Evolutionary conservation across 805 yeast species (phyloP).

Genomic region (Suhomyces faveliae): DNA sequence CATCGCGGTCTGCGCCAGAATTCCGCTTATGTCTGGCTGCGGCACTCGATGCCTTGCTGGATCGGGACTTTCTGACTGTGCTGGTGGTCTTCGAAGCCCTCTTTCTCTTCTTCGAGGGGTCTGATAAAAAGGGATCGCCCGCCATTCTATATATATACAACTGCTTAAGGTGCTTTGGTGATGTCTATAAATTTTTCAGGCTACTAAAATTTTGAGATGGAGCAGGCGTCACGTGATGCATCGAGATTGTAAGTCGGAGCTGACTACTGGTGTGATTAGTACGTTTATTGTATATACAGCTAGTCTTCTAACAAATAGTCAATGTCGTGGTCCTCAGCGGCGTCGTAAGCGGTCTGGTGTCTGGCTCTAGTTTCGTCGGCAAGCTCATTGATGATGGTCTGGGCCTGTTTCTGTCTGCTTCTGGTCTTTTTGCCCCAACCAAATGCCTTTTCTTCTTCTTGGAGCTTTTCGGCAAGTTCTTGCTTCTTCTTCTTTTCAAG

Average conservation of each 20-base stretch:
- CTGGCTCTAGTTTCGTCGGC: constrained; percentile 37
- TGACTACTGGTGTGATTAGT: too few species aligned
- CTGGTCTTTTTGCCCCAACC: constrained; percentile 84
- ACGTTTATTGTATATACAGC: constrained; percentile 2
- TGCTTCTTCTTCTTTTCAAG: constrained; percentile 36
- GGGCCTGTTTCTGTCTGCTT: constrained; percentile 53
- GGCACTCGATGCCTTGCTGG: constrained; percentile 9
- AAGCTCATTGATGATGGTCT: constrained; percentile 50
- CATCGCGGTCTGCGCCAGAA: constrained; percentile 21
- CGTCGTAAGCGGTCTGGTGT: constrained; percentile 46
- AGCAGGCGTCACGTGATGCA: constrained; percentile 4
- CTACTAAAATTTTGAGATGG: constrained; percentile 7
- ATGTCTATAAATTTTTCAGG: constrained; percentile 8
- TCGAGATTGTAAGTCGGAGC: too few species aligned
- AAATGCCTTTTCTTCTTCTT: constrained; percentile 47
- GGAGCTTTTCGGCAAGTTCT: constrained; percentile 27
- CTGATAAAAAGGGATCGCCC: constrained; percentile 61
- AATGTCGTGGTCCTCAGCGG: constrained; percentile 63
- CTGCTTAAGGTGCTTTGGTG: neutral
- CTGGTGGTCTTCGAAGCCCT: constrained; percentile 27
- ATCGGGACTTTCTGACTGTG: constrained; percentile 17
- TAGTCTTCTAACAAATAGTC: constrained; percentile 64
- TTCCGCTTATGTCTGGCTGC: constrained; percentile 8
- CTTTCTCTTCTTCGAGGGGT: constrained; percentile 54
- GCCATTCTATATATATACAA: constrained; percentile 35